These are phyloP conservation scores for Fusarium vanettenii DNA, from an alignment of 2,329 filamentous ascomycete genomes.

Conservation along the genomic window DNA sequence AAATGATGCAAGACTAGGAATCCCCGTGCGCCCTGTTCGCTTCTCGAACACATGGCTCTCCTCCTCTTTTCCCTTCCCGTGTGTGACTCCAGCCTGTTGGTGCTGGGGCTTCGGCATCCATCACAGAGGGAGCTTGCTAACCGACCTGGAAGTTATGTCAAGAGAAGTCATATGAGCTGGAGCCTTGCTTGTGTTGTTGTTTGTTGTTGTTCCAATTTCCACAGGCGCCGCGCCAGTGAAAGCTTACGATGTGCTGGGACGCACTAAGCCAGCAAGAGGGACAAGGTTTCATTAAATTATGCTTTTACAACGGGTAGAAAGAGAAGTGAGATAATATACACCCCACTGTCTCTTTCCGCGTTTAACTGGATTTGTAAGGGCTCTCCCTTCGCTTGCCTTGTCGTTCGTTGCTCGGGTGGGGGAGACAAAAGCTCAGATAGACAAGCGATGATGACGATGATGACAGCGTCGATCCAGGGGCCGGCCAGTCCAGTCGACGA, in stretches of 20 bases:
- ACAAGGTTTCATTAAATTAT: slow-evolving; percentile 8
- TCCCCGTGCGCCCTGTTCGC: slow-evolving; percentile 4
- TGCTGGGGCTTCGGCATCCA: background rate
- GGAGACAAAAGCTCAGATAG: slow-evolving; percentile 10
- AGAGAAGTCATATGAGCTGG: background rate
- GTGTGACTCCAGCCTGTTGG: no score
- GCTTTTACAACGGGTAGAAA: background rate
- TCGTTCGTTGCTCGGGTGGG: slow-evolving; percentile 31
- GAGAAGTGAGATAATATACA: background rate
- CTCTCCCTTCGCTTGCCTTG: background rate
- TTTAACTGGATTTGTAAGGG: background rate
- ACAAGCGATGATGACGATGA: slow-evolving; percentile 36
- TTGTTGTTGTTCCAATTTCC: slow-evolving; percentile 19
- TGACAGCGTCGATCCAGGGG: slow-evolving; percentile 34
- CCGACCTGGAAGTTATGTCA: background rate
- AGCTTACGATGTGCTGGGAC: slow-evolving; percentile 23
- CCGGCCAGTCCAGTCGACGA: background rate
- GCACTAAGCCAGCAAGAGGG: background rate
- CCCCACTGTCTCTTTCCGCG: background rate
- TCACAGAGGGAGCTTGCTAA: background rate
- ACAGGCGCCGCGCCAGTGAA: slow-evolving; percentile 27
- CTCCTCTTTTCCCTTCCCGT: background rate
- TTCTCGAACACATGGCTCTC: slow-evolving; percentile 25
- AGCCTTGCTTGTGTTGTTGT: background rate
- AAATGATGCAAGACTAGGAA: slow-evolving; percentile 30